Conservation (phyloP, 495 filamentous ascomycete species). For the Tuber calosporum region DNA sequence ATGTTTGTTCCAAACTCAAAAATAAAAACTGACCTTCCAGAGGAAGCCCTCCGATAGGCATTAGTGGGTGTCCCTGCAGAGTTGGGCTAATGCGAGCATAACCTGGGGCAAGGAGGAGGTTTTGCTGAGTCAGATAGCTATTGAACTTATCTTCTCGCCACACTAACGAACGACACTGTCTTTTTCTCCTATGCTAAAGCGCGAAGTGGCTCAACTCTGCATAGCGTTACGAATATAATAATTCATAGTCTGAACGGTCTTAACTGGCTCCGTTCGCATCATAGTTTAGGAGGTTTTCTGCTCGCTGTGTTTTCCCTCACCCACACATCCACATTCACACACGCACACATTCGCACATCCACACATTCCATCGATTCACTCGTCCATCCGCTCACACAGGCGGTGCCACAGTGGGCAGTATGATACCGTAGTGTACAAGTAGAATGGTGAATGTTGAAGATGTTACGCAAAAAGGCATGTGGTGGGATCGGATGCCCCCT, state of each 20-base stretch:
- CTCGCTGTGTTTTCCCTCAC: not conserved
- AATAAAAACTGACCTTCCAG: too few relatives aligned
- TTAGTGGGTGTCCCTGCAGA: too few relatives aligned
- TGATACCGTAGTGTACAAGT: too few relatives aligned
- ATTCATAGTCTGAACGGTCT: not conserved
- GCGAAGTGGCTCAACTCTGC: not conserved
- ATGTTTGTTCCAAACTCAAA: too few relatives aligned
- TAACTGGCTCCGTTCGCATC: not conserved
- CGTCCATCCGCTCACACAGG: not conserved
- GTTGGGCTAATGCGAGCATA: too few relatives aligned
- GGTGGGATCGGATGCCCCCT: not conserved
- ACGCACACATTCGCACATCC: not conserved
- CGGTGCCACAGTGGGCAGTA: not conserved
- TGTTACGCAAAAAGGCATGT: not conserved
- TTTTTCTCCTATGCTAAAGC: not conserved
- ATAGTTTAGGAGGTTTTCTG: not conserved
- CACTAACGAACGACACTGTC: not conserved
- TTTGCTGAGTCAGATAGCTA: not conserved
- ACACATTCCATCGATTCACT: not conserved
- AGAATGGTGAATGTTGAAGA: not conserved
- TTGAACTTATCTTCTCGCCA: not conserved
- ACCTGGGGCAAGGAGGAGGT: not conserved
- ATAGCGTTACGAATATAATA: not conserved
- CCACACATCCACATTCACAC: not conserved
- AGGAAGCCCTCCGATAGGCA: too few relatives aligned